phyloP scores from a whole-genome alignment of 2,329 filamentous ascomycete genomes.

The Ophiocordyceps camponoti-leonardi region DNA sequence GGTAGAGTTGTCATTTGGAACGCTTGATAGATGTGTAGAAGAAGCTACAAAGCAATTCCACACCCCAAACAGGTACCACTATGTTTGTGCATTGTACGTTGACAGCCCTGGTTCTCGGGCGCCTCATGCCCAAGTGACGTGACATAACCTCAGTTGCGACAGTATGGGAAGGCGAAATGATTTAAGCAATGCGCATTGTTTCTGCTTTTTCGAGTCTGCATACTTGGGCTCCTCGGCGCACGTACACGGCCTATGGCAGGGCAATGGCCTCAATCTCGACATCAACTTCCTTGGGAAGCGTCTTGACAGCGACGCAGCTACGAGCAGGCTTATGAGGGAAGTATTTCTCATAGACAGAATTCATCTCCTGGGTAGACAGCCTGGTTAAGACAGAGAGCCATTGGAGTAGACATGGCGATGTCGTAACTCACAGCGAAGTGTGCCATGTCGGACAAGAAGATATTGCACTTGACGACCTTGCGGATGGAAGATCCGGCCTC shows the following conservation, averaged over 20 bases:
- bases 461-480: slow-evolving; percentile 78
- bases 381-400: not conserved
- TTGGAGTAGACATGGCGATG: not conserved
- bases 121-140: not conserved
- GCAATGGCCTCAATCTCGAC: slow-evolving; percentile 88
- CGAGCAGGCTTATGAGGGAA: slow-evolving; percentile 74
- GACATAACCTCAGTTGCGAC: not conserved
- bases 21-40: slow-evolving; percentile 28
- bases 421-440: slow-evolving; percentile 47
- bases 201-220: not conserved
- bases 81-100: not conserved
- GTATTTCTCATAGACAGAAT: slow-evolving; percentile 69
- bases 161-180: not conserved
- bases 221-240: slow-evolving; percentile 5
- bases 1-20: slow-evolving; percentile 69
- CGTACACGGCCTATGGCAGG: slow-evolving; percentile 29
- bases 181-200: not conserved
- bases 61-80: not conserved
- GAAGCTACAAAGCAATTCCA: not conserved
- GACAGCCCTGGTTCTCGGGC: not conserved
- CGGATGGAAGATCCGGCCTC: slow-evolving; percentile 63
- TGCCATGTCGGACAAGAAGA: slow-evolving; percentile 85
- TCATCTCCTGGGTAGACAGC: slow-evolving; percentile 44
- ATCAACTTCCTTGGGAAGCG: slow-evolving; percentile 69
- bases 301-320: slow-evolving; percentile 80